Conservation (phyloP, 345 rosid genomes). For the Salix exigua region DNA sequence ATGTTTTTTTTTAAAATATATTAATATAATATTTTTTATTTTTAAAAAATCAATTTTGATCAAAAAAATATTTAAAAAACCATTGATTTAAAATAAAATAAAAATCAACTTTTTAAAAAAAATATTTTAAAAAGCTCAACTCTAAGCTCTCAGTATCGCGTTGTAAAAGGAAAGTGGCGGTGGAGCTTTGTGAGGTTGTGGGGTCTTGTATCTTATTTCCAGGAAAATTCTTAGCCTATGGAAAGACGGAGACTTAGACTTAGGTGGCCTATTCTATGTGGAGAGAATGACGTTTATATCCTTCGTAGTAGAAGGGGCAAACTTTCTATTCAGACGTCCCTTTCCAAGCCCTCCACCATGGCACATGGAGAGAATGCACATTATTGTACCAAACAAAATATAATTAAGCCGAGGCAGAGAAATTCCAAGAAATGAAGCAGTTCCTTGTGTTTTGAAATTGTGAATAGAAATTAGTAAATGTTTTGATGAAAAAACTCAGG, state of each 20-base stretch:
- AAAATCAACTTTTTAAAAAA: not conserved
- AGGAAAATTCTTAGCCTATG: not conserved
- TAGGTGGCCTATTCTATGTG: not conserved
- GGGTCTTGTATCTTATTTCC: not conserved
- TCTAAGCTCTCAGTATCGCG: too few relatives aligned
- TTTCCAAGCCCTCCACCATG: not conserved
- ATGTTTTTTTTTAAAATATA: too few relatives aligned
- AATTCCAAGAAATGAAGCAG: not conserved
- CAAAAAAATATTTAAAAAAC: too few relatives aligned
- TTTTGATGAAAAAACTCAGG: too few relatives aligned
- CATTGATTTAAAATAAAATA: too few relatives aligned
- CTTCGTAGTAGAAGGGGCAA: not conserved
- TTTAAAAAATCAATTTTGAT: too few relatives aligned
- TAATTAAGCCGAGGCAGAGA: not conserved
- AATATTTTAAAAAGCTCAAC: too few relatives aligned
- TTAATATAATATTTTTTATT: too few relatives aligned
- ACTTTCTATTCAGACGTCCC: not conserved
- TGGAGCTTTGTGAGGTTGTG: slow-evolving; percentile 3
- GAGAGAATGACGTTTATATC: not conserved
- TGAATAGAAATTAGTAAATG: too few relatives aligned
- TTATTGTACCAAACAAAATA: not conserved
- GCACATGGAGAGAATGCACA: not conserved
- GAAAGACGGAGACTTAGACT: not conserved
- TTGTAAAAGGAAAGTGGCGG: not conserved
- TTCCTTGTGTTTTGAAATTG: too few relatives aligned